A percentile compares a stretch with the other conserved stretches of the same genome.
phyloP scores from a whole-genome alignment of 768 basidiomycete species.

The Naganishia antarctica region DNA sequence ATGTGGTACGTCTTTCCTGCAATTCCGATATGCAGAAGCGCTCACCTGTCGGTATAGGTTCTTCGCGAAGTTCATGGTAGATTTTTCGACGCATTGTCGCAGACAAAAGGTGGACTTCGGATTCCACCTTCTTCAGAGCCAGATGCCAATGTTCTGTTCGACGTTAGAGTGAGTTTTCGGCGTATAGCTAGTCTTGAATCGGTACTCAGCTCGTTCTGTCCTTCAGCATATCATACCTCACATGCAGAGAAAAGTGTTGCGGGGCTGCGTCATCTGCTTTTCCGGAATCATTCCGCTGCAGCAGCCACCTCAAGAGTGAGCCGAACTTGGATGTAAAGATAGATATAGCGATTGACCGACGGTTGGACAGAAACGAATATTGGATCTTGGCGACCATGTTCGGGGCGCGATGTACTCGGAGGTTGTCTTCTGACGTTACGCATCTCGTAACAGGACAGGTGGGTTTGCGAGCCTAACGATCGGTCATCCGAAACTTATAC shows the following conservation, averaged over 20 bases:
- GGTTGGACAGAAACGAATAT: constrained; percentile 63
- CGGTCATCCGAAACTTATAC: not conserved
- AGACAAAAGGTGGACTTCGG: constrained; percentile 24
- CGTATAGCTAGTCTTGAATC: not conserved
- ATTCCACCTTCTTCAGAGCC: constrained; percentile 27
- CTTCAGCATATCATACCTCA: constrained; percentile 74
- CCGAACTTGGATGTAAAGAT: not conserved
- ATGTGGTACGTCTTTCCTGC: constrained; percentile 56
- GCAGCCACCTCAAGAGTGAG: constrained; percentile 64
- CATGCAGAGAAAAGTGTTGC: constrained; percentile 70
- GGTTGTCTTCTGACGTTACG: constrained; percentile 64
- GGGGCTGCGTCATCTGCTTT: constrained; percentile 76
- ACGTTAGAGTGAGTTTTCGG: constrained; percentile 64
- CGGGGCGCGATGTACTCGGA: constrained; percentile 73
- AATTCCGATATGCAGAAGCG: not conserved
- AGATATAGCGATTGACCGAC: constrained; percentile 49
- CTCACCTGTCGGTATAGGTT: constrained; percentile 55
- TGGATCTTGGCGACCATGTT: constrained; percentile 64
- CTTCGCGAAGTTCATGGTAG: constrained; percentile 69
- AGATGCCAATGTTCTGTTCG: constrained; percentile 51
- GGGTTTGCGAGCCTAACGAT: constrained; percentile 30
- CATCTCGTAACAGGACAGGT: constrained; percentile 92
- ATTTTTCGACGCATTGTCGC: constrained; percentile 64
- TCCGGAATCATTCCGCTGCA: constrained; percentile 94
- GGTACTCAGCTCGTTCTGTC: too few species aligned